These are phyloP conservation scores for Balakata baccata DNA, from an alignment of 345 rosid genomes.

Conservation along the genomic window DNA sequence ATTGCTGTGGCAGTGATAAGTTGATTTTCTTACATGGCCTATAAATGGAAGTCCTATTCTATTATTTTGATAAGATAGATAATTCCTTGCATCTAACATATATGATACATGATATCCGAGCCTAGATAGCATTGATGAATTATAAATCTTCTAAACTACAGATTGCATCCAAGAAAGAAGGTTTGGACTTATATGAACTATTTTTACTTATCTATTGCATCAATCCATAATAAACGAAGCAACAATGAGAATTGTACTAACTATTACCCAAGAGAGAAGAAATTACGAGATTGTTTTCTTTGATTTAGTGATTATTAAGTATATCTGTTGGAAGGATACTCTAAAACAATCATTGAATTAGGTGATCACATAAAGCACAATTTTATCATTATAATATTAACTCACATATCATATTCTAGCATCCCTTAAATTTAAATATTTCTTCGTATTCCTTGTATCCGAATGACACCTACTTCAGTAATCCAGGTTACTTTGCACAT, in stretches of 20 bases:
- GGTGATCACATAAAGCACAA: too few relatives aligned
- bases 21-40: neutral
- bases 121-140: neutral
- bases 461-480: too few relatives aligned
- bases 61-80: neutral
- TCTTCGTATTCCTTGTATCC: too few relatives aligned
- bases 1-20: neutral
- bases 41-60: neutral
- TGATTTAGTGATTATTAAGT: neutral
- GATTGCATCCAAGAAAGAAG: neutral
- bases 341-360: neutral
- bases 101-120: neutral
- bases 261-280: too few relatives aligned
- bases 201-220: neutral
- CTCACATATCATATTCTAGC: too few relatives aligned
- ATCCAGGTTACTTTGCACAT: too few relatives aligned
- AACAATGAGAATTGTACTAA: neutral
- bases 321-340: neutral
- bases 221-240: neutral
- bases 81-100: neutral
- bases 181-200: neutral
- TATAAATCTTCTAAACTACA: neutral
- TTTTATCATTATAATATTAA: too few relatives aligned
- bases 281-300: neutral
- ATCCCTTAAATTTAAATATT: too few relatives aligned